A percentile compares a stretch with the other conserved stretches of the same genome.
These are phyloP conservation scores for Alternaria angustiovoidea DNA, from an alignment of 2,329 filamentous ascomycete species.

Conservation along the genomic window DNA sequence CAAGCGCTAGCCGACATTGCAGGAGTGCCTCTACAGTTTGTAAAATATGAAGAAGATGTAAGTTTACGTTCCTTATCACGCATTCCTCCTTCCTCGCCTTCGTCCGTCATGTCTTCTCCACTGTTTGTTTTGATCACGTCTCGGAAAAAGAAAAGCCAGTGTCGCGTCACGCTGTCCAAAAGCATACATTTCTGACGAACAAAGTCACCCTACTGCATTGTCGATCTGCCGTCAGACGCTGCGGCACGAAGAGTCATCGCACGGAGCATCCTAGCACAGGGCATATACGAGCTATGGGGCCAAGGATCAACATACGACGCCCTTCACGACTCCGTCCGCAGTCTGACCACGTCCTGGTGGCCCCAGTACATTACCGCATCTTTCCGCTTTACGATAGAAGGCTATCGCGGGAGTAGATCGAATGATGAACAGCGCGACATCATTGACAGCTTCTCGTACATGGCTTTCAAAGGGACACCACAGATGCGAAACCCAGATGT, in stretches of 20 bases:
- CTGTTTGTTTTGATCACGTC: background rate
- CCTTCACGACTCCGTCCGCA: conserved; percentile 72
- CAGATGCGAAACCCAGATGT: conserved; percentile 73
- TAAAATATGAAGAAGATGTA: conserved; percentile 80
- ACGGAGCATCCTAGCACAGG: conserved; percentile 82
- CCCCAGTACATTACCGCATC: conserved; percentile 67
- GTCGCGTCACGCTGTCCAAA: background rate
- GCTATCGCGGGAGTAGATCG: conserved; percentile 77
- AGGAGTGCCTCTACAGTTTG: conserved; percentile 71
- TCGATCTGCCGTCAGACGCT: conserved; percentile 69
- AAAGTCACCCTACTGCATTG: conserved; percentile 88
- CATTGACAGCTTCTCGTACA: conserved; percentile 82
- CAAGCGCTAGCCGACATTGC: conserved; percentile 78
- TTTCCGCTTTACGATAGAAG: conserved; percentile 86
- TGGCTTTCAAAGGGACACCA: conserved; percentile 81
- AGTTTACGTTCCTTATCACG: conserved; percentile 45
- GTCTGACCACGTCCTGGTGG: conserved; percentile 71
- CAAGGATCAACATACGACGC: conserved; percentile 70
- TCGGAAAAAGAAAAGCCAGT: background rate
- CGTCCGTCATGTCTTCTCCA: conserved; percentile 7
- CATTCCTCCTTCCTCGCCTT: background rate
- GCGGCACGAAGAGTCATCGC: conserved; percentile 72
- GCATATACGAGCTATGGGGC: conserved; percentile 91
- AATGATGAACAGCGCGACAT: conserved; percentile 71
- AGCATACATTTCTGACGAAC: conserved; percentile 17